Conservation (phyloP, 23 red algal species). For the Gracilaria domingensis region DNA sequence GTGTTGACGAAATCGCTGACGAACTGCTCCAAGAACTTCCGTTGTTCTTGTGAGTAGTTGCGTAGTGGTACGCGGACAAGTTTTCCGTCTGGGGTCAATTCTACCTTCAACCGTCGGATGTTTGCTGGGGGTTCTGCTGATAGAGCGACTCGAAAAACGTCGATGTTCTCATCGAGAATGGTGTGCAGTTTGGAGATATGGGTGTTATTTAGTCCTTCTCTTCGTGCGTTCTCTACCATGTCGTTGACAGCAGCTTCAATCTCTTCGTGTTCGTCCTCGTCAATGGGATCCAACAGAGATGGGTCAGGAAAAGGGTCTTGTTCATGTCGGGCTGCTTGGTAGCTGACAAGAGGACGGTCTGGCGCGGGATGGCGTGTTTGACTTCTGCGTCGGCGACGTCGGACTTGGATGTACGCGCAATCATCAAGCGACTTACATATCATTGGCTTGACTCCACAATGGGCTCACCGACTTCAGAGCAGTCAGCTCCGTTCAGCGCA, state of each 20-base stretch:
- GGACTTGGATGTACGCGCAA: not conserved
- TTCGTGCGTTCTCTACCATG: not conserved
- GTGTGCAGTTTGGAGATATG: not conserved
- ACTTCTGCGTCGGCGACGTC: no score
- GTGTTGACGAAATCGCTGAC: not conserved
- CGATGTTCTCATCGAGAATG: not conserved
- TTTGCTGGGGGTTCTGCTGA: conserved; percentile 12
- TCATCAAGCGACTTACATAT: not conserved
- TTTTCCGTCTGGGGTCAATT: no score
- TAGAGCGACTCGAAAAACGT: conserved; percentile 13
- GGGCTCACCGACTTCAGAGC: not conserved
- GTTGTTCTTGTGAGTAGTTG: not conserved
- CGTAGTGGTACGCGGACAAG: no score
- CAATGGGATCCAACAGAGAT: conserved; percentile 5
- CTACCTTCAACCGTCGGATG: not conserved
- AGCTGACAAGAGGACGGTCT: not conserved
- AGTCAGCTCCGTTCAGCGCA: not conserved
- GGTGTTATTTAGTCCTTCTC: not conserved
- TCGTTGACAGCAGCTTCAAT: not conserved
- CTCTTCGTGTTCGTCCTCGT: conserved; percentile 21
- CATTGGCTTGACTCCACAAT: not conserved
- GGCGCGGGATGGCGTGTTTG: no score
- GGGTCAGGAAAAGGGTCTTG: conserved; percentile 43
- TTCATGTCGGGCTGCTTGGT: not conserved
- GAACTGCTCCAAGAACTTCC: no score